A percentile compares a stretch with the other conserved stretches of the same genome.
These are phyloP conservation scores for Phytophthora ohioensis DNA, from an alignment of 352 stramenopile genomes.

Conservation along the genomic window DNA sequence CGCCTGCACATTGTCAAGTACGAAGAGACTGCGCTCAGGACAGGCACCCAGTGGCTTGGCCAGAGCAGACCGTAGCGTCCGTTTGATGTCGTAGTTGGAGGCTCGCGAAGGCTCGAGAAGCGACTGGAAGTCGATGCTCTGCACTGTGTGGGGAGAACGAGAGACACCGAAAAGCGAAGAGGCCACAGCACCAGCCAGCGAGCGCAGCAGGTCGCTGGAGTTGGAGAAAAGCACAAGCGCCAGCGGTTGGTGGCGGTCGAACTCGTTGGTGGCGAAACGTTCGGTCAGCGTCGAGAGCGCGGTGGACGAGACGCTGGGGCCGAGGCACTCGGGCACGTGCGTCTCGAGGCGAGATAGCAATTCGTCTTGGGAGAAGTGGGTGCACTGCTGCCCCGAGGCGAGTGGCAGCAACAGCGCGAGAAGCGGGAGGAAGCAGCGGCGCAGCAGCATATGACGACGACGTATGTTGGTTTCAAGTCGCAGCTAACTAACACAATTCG, in stretches of 20 bases:
- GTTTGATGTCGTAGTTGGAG: constrained; percentile 62
- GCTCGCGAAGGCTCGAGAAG: constrained; percentile 35
- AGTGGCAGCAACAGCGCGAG: constrained; percentile 27
- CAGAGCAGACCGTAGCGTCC: constrained; percentile 51
- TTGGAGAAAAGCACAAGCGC: constrained; percentile 67
- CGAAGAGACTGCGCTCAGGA: constrained; percentile 58
- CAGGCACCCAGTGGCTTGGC: constrained; percentile 46
- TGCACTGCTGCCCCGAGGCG: constrained; percentile 36
- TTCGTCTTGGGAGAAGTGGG: constrained; percentile 46
- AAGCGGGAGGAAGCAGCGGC: constrained; percentile 11
- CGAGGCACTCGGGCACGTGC: constrained; percentile 53
- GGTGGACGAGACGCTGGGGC: constrained; percentile 29
- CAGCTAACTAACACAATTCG: constrained; percentile 5
- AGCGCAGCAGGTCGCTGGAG: constrained; percentile 40
- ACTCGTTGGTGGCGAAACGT: constrained; percentile 61
- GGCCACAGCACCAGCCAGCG: constrained; percentile 43
- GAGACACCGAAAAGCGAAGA: constrained; percentile 44
- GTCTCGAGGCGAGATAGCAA: constrained; percentile 56
- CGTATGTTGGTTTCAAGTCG: constrained; percentile 15
- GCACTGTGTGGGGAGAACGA: constrained; percentile 31
- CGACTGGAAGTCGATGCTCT: constrained; percentile 40
- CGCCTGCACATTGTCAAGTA: constrained; percentile 60
- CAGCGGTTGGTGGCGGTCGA: constrained; percentile 59
- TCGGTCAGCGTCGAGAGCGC: constrained; percentile 53
- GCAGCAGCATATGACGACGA: constrained; percentile 18